Base-by-base conservation (phyloP, 768 basidiomycete genomes). In the Pleurotus tuber-regium region DNA sequence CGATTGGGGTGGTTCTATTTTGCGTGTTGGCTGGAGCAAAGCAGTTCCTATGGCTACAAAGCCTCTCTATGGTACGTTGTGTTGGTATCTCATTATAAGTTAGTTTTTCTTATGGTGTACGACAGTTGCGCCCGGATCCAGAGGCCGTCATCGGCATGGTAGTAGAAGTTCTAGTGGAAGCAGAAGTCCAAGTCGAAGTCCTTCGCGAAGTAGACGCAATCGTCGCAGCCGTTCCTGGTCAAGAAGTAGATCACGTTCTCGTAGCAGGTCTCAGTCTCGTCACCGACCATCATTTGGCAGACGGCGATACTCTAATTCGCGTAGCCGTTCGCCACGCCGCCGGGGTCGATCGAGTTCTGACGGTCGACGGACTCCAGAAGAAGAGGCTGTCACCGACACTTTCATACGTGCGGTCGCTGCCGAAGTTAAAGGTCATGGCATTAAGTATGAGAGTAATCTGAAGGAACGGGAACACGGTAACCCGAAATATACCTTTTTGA, bases 1-100 rank as follows among this genome's bases (percentile, higher is more conserved):
- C 54, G 92, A 97, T 38, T 99, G 96, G 97, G 92, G 90, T 52
- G 95, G 95, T 5, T 89, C 79, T 31, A 66, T 91, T 18, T 71
- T 99, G 3, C 78, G 92, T 11, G 92, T 95, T 4, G 93, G 93
- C 11, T 99, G 96, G 95, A 96, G 96, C 63, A 98, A 98, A 70
- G 91, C 95, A 1, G 90, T 98, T 4, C 89, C 93, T 12, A 73
- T 97, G 39, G 92, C 88, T 25, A 71, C 78, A 1, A 87, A 85
- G 65, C 76, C 86, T 55, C 77, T 85, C 75, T 98, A 91, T 72
- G 83, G 96, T 97, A 54, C 60, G 78, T 53, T 25, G 4, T 31
- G 43, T 25, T 39, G 25, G 7, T 21, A 24, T 29, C 9, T 28
- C 4, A 14, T 4, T 21, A n/a, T 4, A 31, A 4, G 12, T n/a